These are phyloP conservation scores for Calonectria multiphialidica DNA, from an alignment of 2,329 filamentous ascomycete genomes.

Conservation along the genomic window DNA sequence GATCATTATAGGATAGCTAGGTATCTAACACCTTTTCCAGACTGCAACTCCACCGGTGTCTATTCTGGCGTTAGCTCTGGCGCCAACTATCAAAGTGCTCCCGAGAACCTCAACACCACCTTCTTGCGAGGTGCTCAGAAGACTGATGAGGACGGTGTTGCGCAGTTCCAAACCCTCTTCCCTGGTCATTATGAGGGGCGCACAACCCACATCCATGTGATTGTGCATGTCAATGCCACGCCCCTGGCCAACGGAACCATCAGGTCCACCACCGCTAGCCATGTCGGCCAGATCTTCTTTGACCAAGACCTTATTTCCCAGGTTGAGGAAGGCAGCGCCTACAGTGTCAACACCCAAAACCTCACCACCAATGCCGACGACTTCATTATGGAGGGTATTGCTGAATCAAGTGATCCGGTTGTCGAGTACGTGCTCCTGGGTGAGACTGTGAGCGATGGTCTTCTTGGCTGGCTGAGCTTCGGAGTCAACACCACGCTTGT, in stretches of 20 bases:
- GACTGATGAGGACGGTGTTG: slow-evolving; percentile 54
- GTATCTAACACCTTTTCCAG: slow-evolving; percentile 49
- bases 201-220: slow-evolving; percentile 47
- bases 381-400: slow-evolving; percentile 12
- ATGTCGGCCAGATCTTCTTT: slow-evolving; percentile 71
- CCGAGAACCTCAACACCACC: slow-evolving; percentile 44
- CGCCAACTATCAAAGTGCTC: slow-evolving; percentile 1
- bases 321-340: slow-evolving; percentile 61
- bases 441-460: background rate
- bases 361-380: slow-evolving; percentile 64
- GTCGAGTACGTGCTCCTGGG: slow-evolving; percentile 3
- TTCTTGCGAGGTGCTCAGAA: slow-evolving; percentile 54
- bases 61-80: slow-evolving; percentile 16
- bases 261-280: slow-evolving; percentile 53
- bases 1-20: background rate
- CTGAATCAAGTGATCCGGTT: slow-evolving; percentile 6
- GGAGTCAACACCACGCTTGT: background rate
- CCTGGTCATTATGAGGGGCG: slow-evolving; percentile 58
- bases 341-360: slow-evolving; percentile 54
- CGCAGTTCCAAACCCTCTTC: slow-evolving; percentile 55
- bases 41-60: slow-evolving; percentile 37
- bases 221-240: slow-evolving; percentile 32
- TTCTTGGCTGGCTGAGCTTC: slow-evolving; percentile 10
- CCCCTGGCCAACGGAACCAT: slow-evolving; percentile 62
- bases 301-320: slow-evolving; percentile 64